Base-by-base conservation (phyloP, 352 stramenopile species). In the Pythium volutum region DNA sequence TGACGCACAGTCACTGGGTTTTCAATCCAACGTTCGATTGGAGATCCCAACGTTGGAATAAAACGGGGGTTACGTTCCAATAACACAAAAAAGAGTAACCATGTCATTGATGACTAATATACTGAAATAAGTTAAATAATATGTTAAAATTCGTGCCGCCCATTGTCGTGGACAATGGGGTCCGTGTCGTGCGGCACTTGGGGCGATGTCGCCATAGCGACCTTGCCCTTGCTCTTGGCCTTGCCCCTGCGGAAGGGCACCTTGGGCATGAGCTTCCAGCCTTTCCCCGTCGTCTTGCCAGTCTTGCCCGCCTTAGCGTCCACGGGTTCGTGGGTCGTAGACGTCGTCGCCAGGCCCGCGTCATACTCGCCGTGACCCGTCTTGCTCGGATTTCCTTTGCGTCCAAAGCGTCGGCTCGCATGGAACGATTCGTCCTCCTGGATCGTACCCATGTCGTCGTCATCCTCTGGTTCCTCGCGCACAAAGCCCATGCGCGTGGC, bases 121-220 rank as follows among this genome's bases (percentile, higher is more conserved):
- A 55, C 45, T 62, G 23, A 34, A 60, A 60, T 52, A 60, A 52
- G 52, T 50, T 52, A 52, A 9, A 1, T 48, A 14, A 22, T 43
- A 22, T 5, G 52, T 59, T 47, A 89, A 55, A 89, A 89, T 62
- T 89, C 79, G 57, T 77, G 67, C 53, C 81, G 64, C 43, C 77
- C 78, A 42, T 70, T 56, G n/a, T 71, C 77, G n/a, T 62, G 41
- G n/a, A 59, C 38, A 38, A 41, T 59, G 10, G 57, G 69, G 74
- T 53, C 72, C 62, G 50, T 81, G 64, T n/a, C 66, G n/a, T 6
- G 18, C 56, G 69, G 76, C 68, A 45, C 55, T 46, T 66, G 54
- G 34, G 22, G 59, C 48, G 26, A 54, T 59, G 58, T 55, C 10
- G 65, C 56, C 20, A 59, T 62, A 15, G 23, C 20, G 22, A 9